phyloP scores from a whole-genome alignment of 192 early-diverging fungal species.

The Backusella tuberculispora region DNA sequence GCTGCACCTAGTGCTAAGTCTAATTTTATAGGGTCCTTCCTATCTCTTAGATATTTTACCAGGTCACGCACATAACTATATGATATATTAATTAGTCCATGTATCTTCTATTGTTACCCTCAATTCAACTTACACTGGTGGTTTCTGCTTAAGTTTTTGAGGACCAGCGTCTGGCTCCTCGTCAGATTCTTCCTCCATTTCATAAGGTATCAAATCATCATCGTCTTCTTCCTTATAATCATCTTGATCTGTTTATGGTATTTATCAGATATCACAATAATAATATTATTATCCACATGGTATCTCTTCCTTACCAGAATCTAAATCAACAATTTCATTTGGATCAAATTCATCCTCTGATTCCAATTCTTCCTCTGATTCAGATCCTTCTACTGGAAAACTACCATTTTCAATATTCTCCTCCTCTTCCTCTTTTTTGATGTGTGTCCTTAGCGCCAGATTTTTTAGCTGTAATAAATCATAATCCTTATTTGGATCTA shows the following conservation, averaged over 20 bases:
- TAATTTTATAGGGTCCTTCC: conserved; percentile 37
- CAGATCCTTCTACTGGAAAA: neutral
- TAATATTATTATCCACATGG: neutral
- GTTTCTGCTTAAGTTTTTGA: neutral
- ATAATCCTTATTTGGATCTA: neutral
- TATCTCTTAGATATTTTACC: neutral
- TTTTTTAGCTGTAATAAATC: neutral
- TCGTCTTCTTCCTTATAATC: neutral
- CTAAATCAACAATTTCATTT: conserved; percentile 8
- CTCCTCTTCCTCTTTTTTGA: neutral
- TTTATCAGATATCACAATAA: neutral
- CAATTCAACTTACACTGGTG: neutral
- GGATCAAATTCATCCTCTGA: conserved; percentile 20
- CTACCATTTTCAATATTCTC: neutral
- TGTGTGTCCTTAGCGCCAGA: neutral
- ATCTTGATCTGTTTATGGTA: neutral
- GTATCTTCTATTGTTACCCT: neutral
- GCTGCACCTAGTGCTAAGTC: conserved; percentile 36
- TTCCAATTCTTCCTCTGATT: neutral
- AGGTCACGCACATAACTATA: neutral
- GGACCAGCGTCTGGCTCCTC: neutral
- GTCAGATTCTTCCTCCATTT: conserved; percentile 21
- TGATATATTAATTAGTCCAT: neutral
- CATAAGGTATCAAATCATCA: conserved; percentile 24
- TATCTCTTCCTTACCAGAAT: neutral